Percentiles rank a stretch among this genome's conserved stretches.
Conservation (phyloP, 2,329 filamentous ascomycete species). For the Cladosporium sp. region DNA sequence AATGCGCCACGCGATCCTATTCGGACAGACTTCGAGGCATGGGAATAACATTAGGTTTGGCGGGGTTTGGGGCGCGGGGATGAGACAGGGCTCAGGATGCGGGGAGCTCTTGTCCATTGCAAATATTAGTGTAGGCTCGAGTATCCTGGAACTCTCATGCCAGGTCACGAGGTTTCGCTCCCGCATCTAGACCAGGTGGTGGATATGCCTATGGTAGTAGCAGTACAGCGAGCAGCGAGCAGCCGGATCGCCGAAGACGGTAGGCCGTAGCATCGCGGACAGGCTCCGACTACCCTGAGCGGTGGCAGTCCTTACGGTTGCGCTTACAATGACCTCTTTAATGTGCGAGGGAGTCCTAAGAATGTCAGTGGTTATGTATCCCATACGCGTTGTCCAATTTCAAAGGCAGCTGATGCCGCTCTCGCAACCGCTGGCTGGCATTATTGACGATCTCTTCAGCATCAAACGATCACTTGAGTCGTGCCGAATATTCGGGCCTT, state of each 20-base stretch:
- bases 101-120: background rate
- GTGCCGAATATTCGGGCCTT: too few species aligned
- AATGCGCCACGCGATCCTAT: background rate
- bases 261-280: background rate
- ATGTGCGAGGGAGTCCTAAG: too few species aligned
- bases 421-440: too few species aligned
- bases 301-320: too few species aligned
- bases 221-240: background rate
- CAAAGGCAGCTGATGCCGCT: too few species aligned
- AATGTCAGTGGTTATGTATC: too few species aligned
- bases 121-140: too few species aligned
- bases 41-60: slow-evolving; percentile 6
- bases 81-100: background rate
- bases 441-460: too few species aligned
- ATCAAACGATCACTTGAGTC: too few species aligned
- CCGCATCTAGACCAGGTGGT: background rate
- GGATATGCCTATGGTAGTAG: background rate
- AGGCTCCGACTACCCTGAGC: background rate
- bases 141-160: background rate
- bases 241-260: background rate
- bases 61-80: slow-evolving; percentile 2
- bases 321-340: too few species aligned
- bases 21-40: background rate
- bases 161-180: background rate
- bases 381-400: too few species aligned